Base-by-base conservation (phyloP, 352 stramenopile species). In the Globisporangium perplexum region DNA sequence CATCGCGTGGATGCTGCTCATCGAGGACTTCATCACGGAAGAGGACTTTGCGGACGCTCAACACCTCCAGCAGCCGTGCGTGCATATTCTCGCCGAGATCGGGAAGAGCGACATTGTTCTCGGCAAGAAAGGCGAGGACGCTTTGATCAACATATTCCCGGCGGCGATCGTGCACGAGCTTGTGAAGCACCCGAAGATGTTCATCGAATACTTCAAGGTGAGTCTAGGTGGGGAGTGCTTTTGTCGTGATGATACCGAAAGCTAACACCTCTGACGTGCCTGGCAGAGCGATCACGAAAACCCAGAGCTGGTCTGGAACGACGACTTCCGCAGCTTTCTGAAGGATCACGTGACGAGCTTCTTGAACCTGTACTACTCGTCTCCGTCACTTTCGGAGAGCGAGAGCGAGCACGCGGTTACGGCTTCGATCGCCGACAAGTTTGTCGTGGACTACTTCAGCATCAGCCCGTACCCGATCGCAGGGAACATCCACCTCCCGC, bases 301-400 rank as follows among this genome's bases (percentile, higher is more conserved):
- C 23, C 95, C 95, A 0, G 95, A 98, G 61, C 74, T 98, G 10
- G 91, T 98, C 24, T 98, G 95, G 95, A 96, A 97, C 50, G 63
- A 65, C 20, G 72, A 83, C 4, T 95, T 97, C 56, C 83, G 93
- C 33, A 77, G 74, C 7, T 81, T 96, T 56, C 62, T 98, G 33
- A 74, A 88, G 17, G 75, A 78, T 28, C 77, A 77, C 33, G 49
- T 97, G 4, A 61, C 71, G 35, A 63, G 73, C n/a, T 72, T 94
- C 11, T 69, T 97, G 11, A 87, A 93, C 53, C 69, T 76, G 17
- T 90, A 87, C 52, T 90, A 91, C 47, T 73, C 70, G 22, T 72
- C 69, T 2, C 73, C 61, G n/a, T 78, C 73, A 24, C 74, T 56
- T 18, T 68, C 71, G 0, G 71, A 81, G 47, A 77, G 48, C 14